Conservation (phyloP, 768 basidiomycete species). For the Lentinus brumalis region DNA sequence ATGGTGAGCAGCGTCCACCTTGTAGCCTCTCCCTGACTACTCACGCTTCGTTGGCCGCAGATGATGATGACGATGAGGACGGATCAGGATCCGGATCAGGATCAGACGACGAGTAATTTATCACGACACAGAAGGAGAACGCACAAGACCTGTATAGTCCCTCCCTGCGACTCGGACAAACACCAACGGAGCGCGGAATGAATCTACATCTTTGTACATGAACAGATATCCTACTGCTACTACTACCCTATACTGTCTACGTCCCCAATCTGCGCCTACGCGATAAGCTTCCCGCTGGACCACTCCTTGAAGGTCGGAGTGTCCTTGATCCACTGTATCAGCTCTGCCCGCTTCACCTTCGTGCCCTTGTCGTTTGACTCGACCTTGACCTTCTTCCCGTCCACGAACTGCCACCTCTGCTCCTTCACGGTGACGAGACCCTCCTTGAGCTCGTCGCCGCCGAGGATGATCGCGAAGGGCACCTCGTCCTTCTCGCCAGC, state of each 20-base stretch:
- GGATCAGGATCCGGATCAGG: constrained; percentile 31
- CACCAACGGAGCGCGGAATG: neutral
- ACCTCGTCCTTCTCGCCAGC: constrained; percentile 90
- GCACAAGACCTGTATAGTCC: neutral
- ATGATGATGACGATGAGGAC: constrained; percentile 34
- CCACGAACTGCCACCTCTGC: constrained; percentile 78
- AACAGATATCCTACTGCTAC: constrained; percentile 4
- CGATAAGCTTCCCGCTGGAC: constrained; percentile 34
- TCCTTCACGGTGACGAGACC: constrained; percentile 92
- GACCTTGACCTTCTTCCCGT: constrained; percentile 68
- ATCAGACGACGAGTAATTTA: constrained; percentile 31
- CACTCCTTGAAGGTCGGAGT: constrained; percentile 33
- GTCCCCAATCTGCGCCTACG: neutral
- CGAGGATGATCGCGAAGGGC: constrained; percentile 92
- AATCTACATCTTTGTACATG: constrained; percentile 19
- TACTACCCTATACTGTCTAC: neutral
- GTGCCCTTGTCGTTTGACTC: constrained; percentile 49
- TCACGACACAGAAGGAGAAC: neutral
- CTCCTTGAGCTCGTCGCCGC: constrained; percentile 78
- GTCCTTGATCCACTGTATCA: constrained; percentile 37
- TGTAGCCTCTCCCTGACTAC: neutral
- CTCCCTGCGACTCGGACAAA: neutral
- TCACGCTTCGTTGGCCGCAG: neutral
- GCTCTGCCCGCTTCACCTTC: constrained; percentile 40
- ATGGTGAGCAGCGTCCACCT: constrained; percentile 42